phyloP scores from a whole-genome alignment of 1,139 yeast species.

The Citeromyces hawaiiensis region DNA sequence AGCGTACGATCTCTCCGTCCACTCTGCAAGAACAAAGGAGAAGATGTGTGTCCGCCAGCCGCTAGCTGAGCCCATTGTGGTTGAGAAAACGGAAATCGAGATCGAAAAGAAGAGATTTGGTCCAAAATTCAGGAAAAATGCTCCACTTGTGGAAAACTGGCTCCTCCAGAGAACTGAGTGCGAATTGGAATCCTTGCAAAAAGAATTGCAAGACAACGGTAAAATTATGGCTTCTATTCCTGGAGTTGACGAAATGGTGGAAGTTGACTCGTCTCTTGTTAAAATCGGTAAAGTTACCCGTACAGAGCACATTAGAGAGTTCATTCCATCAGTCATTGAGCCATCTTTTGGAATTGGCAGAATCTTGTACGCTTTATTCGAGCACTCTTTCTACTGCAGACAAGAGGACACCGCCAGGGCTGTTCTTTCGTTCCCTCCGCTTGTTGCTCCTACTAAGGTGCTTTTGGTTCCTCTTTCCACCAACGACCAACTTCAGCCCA shows the following conservation, averaged over 20 bases:
- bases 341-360: slow-evolving; percentile 99
- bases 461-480: slow-evolving; percentile 88
- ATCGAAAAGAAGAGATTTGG: slow-evolving; percentile 94
- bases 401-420: slow-evolving; percentile 80
- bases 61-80: slow-evolving; percentile 69
- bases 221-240: slow-evolving; percentile 41
- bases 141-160: slow-evolving; percentile 82
- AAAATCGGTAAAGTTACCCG: slow-evolving; percentile 66
- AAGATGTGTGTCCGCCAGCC: slow-evolving; percentile 89
- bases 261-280: slow-evolving; percentile 60
- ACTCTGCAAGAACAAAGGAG: slow-evolving; percentile 89
- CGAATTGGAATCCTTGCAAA: slow-evolving; percentile 66
- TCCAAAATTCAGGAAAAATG: slow-evolving; percentile 94
- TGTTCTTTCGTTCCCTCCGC: slow-evolving; percentile 76
- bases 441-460: slow-evolving; percentile 97
- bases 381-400: slow-evolving; percentile 93
- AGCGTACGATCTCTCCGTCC: slow-evolving; percentile 94
- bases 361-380: slow-evolving; percentile 83
- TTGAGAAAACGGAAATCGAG: slow-evolving; percentile 73
- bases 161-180: slow-evolving; percentile 67
- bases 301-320: slow-evolving; percentile 89
- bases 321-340: slow-evolving; percentile 94
- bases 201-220: slow-evolving; percentile 50
- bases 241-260: slow-evolving; percentile 24
- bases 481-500: slow-evolving; percentile 69